Conservation (phyloP, 2,329 filamentous ascomycete species). For the Colletotrichum sp. region DNA sequence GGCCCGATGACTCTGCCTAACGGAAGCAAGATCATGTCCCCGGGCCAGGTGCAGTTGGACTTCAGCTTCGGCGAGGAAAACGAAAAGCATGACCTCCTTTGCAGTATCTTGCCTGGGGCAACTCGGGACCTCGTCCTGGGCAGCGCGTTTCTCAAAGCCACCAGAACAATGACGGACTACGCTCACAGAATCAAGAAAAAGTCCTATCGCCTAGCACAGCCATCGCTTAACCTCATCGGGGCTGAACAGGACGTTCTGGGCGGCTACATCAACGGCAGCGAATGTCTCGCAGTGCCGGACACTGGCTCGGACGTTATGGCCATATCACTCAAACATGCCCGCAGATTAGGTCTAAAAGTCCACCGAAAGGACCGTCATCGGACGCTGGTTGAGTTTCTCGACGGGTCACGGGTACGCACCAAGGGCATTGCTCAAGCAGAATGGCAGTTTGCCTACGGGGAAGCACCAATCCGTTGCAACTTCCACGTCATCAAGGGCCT, state of each 20-base stretch:
- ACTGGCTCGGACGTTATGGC: no score
- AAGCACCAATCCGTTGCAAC: rapidly evolving
- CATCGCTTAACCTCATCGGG: rapidly evolving
- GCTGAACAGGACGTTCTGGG: no score
- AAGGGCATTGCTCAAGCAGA: background rate
- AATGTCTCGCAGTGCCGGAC: no score
- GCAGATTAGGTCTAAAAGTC: rapidly evolving
- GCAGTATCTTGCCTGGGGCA: no score
- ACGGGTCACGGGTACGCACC: background rate
- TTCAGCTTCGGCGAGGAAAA: no score
- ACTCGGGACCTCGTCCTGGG: no score
- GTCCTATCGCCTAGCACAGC: rapidly evolving
- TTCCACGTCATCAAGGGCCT: background rate
- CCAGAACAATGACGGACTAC: no score
- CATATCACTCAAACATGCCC: background rate
- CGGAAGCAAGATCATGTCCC: rapidly evolving
- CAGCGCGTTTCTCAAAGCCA: no score
- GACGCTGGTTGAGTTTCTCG: background rate
- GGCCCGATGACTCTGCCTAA: rapidly evolving
- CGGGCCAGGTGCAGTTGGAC: rapidly evolving
- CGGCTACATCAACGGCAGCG: no score
- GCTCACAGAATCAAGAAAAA: no score
- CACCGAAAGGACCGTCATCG: no score
- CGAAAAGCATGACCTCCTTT: no score
- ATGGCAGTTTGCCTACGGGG: background rate